Percentiles rank a stretch among this genome's conserved stretches.
Conservation (phyloP, 176 grass and related monocot species). For the Carex cristatella region DNA sequence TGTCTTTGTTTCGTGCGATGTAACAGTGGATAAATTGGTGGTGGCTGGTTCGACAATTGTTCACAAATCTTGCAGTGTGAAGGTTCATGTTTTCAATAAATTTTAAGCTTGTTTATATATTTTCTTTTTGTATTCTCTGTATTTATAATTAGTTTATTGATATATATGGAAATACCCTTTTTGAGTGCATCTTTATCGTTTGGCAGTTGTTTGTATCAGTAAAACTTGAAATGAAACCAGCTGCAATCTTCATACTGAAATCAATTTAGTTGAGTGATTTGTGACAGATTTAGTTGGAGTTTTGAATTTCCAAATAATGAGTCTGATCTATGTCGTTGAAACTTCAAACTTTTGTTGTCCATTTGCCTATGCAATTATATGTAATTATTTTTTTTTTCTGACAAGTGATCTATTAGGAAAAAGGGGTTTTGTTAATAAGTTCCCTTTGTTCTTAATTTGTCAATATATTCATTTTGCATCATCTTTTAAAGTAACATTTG, state of each 20-base stretch:
- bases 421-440: not conserved
- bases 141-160: not conserved
- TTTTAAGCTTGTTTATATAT: not conserved
- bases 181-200: slow-evolving; percentile 13
- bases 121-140: not conserved
- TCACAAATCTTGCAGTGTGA: slow-evolving; percentile 42
- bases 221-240: slow-evolving; percentile 14
- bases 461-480: not conserved
- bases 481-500: not conserved
- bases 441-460: not conserved
- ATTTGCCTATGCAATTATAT: slow-evolving; percentile 4
- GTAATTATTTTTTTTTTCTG: slow-evolving; percentile 15
- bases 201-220: slow-evolving; percentile 19
- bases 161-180: not conserved
- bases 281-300: slow-evolving; percentile 5
- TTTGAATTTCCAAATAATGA: slow-evolving; percentile 15
- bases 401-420: not conserved
- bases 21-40: slow-evolving; percentile 40
- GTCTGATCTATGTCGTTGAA: not conserved
- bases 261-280: not conserved
- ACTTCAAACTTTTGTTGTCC: slow-evolving; percentile 17
- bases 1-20: slow-evolving; percentile 41
- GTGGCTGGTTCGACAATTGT: slow-evolving; percentile 37
- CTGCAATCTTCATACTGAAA: slow-evolving; percentile 2
- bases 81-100: slow-evolving; percentile 24